phyloP scores from a whole-genome alignment of 116 monocot genomes.

The Iris pallida region DNA sequence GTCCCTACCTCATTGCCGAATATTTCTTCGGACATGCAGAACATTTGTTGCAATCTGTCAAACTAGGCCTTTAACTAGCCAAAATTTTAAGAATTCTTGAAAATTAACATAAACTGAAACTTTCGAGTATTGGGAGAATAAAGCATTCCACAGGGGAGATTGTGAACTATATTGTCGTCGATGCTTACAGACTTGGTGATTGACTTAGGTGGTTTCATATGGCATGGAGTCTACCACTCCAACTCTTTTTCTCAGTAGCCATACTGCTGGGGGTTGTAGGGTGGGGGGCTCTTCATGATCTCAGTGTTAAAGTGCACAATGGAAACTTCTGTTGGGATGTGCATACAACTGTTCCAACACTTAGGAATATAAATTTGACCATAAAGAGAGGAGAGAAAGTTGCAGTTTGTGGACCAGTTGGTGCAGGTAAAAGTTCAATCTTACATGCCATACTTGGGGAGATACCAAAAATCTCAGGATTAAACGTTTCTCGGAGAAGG shows the following conservation, averaged over 20 bases:
- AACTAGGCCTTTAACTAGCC: too few relatives aligned
- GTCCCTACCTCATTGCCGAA: too few relatives aligned
- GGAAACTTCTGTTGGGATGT: slow-evolving; percentile 63
- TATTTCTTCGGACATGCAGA: too few relatives aligned
- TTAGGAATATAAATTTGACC: slow-evolving; percentile 36
- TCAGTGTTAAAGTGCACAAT: slow-evolving; percentile 22
- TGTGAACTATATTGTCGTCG: slow-evolving; percentile 41
- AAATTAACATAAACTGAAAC: too few relatives aligned
- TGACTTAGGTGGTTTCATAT: slow-evolving; percentile 46
- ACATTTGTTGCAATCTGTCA: too few relatives aligned
- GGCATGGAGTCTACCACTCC: slow-evolving; percentile 32
- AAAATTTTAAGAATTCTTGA: too few relatives aligned
- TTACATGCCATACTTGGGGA: slow-evolving; percentile 73
- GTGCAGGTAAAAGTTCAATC: slow-evolving; percentile 69
- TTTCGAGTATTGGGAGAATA: slow-evolving; percentile 18
- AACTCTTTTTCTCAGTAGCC: slow-evolving; percentile 23
- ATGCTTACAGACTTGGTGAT: slow-evolving; percentile 43
- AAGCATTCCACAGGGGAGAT: slow-evolving; percentile 36
- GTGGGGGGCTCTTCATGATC: slow-evolving; percentile 7
- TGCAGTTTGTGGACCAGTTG: slow-evolving; percentile 71
- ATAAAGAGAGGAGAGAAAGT: slow-evolving; percentile 52
- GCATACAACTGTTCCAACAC: slow-evolving; percentile 19
- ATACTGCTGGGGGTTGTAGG: slow-evolving; percentile 34
- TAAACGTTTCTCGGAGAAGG: too few relatives aligned
- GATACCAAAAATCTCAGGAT: slow-evolving; percentile 54